phyloP scores from a whole-genome alignment of 1,284 basidiomycete genomes.

The Phylloboletellus chloephorus region DNA sequence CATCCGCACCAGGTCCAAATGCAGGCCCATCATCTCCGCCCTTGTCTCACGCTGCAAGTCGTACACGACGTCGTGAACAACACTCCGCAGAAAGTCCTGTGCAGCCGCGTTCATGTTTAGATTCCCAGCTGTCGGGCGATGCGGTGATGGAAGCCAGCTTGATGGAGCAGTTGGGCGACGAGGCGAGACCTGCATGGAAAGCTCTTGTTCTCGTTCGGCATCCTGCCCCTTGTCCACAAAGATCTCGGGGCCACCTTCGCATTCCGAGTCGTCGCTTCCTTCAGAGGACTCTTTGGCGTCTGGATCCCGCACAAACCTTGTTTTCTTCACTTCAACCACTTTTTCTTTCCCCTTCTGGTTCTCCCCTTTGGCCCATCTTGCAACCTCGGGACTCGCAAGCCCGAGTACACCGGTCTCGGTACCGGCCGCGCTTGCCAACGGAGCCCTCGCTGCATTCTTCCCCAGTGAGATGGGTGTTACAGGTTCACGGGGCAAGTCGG shows the following conservation, averaged over 20 bases:
- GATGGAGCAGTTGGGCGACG: slow-evolving; percentile 36
- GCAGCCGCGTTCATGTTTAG: slow-evolving; percentile 35
- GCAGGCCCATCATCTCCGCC: slow-evolving; percentile 63
- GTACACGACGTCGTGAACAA: slow-evolving; percentile 64
- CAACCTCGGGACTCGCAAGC: slow-evolving; percentile 46
- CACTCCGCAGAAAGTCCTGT: slow-evolving; percentile 56
- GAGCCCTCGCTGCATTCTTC: slow-evolving; percentile 22
- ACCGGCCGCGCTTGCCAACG: slow-evolving; percentile 6
- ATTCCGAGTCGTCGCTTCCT: slow-evolving; percentile 24
- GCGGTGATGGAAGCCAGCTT: slow-evolving; percentile 42
- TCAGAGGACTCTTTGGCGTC: slow-evolving; percentile 34
- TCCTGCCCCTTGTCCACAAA: slow-evolving; percentile 8
- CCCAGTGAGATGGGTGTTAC: slow-evolving; percentile 40
- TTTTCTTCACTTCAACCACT: slow-evolving; percentile 23
- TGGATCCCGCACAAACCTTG: slow-evolving; percentile 20
- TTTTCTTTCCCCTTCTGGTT: slow-evolving; percentile 25
- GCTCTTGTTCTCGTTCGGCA: slow-evolving; percentile 22
- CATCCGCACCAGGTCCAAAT: slow-evolving; percentile 66
- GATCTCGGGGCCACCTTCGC: slow-evolving; percentile 14
- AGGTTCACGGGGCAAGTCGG: slow-evolving; percentile 45
- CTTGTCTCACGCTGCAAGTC: slow-evolving; percentile 64
- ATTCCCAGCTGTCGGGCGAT: slow-evolving; percentile 27
- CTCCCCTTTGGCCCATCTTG: slow-evolving; percentile 41
- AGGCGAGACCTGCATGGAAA: slow-evolving; percentile 60
- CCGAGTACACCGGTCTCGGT: slow-evolving; percentile 34